These are phyloP conservation scores for Kodamaea fukazawae DNA, from an alignment of 805 yeast genomes.

Conservation along the genomic window DNA sequence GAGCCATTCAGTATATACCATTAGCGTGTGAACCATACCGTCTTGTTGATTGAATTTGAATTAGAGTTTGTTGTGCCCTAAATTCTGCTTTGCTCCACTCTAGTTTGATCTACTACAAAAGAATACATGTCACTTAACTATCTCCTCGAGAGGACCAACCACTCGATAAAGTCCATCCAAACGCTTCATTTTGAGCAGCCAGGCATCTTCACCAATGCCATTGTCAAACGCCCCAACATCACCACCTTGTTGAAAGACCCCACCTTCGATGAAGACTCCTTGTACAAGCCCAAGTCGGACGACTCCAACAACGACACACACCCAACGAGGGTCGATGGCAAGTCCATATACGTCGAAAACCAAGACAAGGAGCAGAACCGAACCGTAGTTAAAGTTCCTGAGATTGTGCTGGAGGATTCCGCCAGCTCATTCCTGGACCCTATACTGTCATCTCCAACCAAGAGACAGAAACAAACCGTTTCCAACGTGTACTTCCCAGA, in stretches of 20 bases:
- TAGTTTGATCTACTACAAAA: no score
- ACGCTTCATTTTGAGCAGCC: conserved; percentile 50
- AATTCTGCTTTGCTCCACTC: no score
- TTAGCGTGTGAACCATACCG: no score
- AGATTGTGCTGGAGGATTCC: neutral
- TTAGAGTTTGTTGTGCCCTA: no score
- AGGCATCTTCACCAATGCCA: conserved; percentile 65
- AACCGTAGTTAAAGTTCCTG: conserved; percentile 5
- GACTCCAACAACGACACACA: conserved; percentile 8
- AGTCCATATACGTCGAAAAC: conserved; percentile 21
- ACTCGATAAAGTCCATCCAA: conserved; percentile 39
- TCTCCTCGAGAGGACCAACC: conserved; percentile 33
- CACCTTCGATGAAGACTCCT: conserved; percentile 47
- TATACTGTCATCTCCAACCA: conserved; percentile 7
- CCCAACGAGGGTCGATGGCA: conserved; percentile 53
- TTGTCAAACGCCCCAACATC: conserved; percentile 50
- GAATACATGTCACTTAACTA: conserved; percentile 24
- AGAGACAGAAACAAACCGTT: neutral
- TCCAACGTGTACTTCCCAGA: conserved; percentile 8
- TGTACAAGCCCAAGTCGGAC: conserved; percentile 40
- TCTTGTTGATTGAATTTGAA: no score
- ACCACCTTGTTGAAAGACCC: conserved; percentile 61
- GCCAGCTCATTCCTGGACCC: conserved; percentile 2
- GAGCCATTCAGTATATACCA: no score
- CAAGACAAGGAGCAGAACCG: conserved; percentile 1